Percentiles rank a stretch among this genome's conserved stretches.
Conservation (phyloP, 768 basidiomycete species). For the Trametes cinnabarina region DNA sequence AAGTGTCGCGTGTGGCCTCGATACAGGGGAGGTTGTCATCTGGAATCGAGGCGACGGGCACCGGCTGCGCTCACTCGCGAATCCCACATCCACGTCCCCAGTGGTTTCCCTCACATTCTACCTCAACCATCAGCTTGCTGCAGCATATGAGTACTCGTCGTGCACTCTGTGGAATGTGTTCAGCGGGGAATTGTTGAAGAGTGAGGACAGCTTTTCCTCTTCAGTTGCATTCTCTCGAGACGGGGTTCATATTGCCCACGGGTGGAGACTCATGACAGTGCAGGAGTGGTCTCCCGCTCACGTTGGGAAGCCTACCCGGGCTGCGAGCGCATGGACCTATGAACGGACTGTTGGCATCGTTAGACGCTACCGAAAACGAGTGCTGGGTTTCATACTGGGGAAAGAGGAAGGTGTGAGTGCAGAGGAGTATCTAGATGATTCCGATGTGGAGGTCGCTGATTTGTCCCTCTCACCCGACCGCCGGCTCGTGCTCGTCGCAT, state of each 20-base stretch:
- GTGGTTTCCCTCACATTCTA: not conserved
- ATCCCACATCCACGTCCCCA: not conserved
- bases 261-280: not conserved
- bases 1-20: not conserved
- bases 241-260: not conserved
- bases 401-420: too few relatives aligned
- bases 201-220: not conserved
- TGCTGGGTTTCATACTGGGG: too few relatives aligned
- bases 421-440: too few relatives aligned
- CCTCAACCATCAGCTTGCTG: not conserved
- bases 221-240: not conserved
- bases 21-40: not conserved
- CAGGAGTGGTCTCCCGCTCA: not conserved
- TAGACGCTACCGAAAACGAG: too few relatives aligned
- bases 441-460: too few relatives aligned
- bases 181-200: not conserved
- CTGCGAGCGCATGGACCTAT: too few relatives aligned
- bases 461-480: too few relatives aligned
- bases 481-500: too few relatives aligned
- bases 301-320: not conserved
- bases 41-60: not conserved
- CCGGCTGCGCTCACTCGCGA: not conserved
- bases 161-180: not conserved
- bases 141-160: not conserved
- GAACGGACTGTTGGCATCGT: too few relatives aligned